Evolutionary conservation across 1,284 basidiomycete species (phyloP), one percentile per base, ranked within the genome.

Genomic region (Ustilago curta): DNA sequence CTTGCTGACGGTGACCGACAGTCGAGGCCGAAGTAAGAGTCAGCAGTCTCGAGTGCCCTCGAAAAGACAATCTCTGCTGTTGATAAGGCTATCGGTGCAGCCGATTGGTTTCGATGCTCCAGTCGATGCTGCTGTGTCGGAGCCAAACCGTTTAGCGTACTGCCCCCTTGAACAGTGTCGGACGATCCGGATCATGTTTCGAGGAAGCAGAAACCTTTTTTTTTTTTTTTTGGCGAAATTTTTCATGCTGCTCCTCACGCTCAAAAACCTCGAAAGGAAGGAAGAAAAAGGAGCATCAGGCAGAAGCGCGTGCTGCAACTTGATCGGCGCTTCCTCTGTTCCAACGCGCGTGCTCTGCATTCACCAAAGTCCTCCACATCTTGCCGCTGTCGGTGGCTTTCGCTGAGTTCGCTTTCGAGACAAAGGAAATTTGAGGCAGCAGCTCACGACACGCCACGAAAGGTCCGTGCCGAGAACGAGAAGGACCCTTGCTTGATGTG

Each of bases 161-260:
- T 42, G 9, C 18, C 42, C 25, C 27, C 39, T 11, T 42, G 18
- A n/a, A 31, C 29, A 31, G 48, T 57, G 65, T 67, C 54, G 54
- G 65, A 67, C 59, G 65, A 67, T 56, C 58, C 64, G 47, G 16
- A 7, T 48, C 54, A 44, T 18, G 35, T 4, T 16, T n/a, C n/a
- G 18, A 35, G 29, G 29, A 12, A 44, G 21, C 1, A 11, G 25
- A 23, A 23, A 39, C 58, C 29, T 40, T 44, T 57, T 51, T 32
- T 23, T 32, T 50, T 43, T 56, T 43, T 11, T 40, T 27, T 42
- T 53, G 47, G 53, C 47, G 54, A 52, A 57, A 50, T 59, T 59
- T 63, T 70, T 35, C 42, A 16, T 21, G 21, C 21, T 5, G 5
- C 8, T 37, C 48, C 8, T 32, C 29, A 35, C 21, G 21, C 19